Base-by-base conservation (phyloP, 805 yeast species). In the Teunomyces stri region DNA sequence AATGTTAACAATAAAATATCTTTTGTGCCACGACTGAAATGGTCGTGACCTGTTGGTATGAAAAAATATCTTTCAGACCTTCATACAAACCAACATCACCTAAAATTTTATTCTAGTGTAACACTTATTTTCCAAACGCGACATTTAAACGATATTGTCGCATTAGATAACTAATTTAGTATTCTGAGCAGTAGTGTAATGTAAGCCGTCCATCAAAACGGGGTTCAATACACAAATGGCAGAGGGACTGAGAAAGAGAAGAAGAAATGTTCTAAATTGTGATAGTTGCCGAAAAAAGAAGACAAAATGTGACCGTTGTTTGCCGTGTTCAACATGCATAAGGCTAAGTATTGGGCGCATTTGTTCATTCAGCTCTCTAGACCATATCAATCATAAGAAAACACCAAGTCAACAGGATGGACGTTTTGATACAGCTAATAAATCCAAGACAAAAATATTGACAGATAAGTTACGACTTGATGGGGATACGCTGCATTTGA, bases 201-300 rank as follows among this genome's bases (percentile, higher is more conserved):
- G 9, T 22, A 7, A 6, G 25, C 9, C 9, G 9, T 22, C 9
- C 25, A 4, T 2, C 9, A 22, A 13, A 20, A 43, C 15, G 16
- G 18, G 4, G 27, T 34, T n/a, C 7, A 16, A 41, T 10, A n/a
- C 15, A 29, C 35, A 18, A 18, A 42, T 31, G 30, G 6, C 44
- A 55, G 54, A 55, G 52, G 33, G 21, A 7, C 36, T 15, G 18
- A 33, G 12, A 6, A 71, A 64, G 51, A 62, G 79, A 43, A 68
- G 72, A 37, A 65, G 81, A 42, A 64, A 71, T 49, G 68, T 76
- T 0, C 52, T 78, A 6, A 75, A 77, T 0, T 78, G 82, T 52
- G 71, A 69, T 21, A 69, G 70, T 34, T 78, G 82, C 49, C 65
- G 78, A 15, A 69, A 64, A 55, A 62, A 77, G 38, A 78, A 78